Evolutionary conservation across 441 rosid species (phyloP), one percentile per base, ranked within the genome.

Genomic region (Jatropha podagrica): DNA sequence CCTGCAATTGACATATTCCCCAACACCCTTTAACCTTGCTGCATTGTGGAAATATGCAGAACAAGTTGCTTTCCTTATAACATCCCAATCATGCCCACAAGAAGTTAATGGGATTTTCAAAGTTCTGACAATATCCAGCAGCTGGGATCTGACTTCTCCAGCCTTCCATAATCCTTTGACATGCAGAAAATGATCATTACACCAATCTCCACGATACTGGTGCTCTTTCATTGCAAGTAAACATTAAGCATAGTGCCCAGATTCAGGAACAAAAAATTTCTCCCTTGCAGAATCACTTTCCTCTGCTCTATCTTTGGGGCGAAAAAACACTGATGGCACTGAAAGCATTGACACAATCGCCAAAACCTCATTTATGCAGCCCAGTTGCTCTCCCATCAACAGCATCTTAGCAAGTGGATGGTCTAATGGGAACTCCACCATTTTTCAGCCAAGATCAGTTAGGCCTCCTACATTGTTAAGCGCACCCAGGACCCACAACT

Each of bases 331-430:
- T 0, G 99, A 95, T 20, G 99, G 99, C 69, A 95, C 98, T 38
- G 98, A 95, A 74, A 95, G 95, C 98, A 95, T 95, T 8, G 97
- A 93, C 69, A 95, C 99, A 58, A 95, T 93, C 3, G 98, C 93
- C 87, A 93, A 78, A 69, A 92, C 97, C 88, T 93, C 97, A 46
- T 93, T 86, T 72, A 93, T 54, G 80, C 98, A 93, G 48, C 76
- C 88, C 12, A 95, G 86, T 76, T 81, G 88, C 73, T 91, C 99
- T n/a, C 98, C 99, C 88, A 91, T 93, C 82, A 92, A 84, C 46
- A 95, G 94, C 99, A 95, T 95, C 93, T 95, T 95, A 32, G 99
- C 97, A 60, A 93, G 95, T 2, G 98, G 92, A 27, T 97, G 98
- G 74, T 95, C 97, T 82, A 92, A 76, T 0, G 98, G 81, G 81